Conservation (phyloP, 78 protist genomes). For the Trichosphaerium sp. region DNA sequence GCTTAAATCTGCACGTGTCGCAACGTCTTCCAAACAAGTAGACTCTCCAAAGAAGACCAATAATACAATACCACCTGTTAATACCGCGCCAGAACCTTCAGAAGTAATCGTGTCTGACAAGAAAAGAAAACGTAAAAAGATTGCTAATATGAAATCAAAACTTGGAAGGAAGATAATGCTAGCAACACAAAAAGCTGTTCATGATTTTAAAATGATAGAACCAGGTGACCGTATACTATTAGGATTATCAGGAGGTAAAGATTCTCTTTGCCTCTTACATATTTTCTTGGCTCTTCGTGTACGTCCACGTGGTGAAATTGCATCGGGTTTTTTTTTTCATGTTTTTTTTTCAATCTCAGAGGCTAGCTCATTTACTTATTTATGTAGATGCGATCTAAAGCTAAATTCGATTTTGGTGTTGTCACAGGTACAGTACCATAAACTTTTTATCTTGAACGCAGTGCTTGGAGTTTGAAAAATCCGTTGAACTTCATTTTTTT, state of each 20-base stretch:
- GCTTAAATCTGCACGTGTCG: neutral
- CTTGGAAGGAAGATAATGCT: neutral
- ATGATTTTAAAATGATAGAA: constrained; percentile 38
- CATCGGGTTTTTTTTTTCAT: too few species aligned
- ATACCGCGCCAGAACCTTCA: too few species aligned
- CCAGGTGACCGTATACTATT: constrained; percentile 60
- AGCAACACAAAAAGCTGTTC: too few species aligned
- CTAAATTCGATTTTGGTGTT: constrained; percentile 52
- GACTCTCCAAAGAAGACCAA: too few species aligned
- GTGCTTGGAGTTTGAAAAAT: too few species aligned
- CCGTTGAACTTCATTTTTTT: too few species aligned
- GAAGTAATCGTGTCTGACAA: neutral
- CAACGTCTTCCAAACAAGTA: too few species aligned
- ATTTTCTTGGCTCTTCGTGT: constrained; percentile 13
- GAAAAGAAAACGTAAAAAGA: neutral
- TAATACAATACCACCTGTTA: too few species aligned
- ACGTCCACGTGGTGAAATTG: too few species aligned
- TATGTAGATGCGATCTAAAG: constrained; percentile 12
- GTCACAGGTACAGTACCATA: constrained; percentile 44
- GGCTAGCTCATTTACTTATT: neutral
- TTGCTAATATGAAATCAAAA: neutral
- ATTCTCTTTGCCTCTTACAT: constrained; percentile 60
- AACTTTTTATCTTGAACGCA: too few species aligned
- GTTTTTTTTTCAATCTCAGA: too few species aligned
- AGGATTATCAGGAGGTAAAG: constrained; percentile 76